Evolutionary conservation across 2,329 filamentous ascomycete genomes (phyloP).

Genomic region (Colletotrichum plurivorum): DNA sequence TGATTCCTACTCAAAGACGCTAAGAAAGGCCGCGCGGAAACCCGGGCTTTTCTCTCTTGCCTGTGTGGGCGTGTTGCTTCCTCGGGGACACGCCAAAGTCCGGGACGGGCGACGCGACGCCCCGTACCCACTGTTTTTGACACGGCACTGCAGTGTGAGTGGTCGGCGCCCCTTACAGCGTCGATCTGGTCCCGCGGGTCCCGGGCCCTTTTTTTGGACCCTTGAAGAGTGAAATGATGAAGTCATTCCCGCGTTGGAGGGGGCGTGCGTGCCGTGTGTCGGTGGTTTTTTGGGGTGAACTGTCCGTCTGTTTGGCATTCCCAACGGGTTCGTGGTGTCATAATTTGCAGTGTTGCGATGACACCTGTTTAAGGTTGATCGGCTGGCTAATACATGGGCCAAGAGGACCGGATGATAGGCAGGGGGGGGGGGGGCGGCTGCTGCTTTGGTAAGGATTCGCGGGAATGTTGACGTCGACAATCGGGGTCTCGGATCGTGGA

Average conservation of each 20-base stretch:
- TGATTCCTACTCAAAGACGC: neutral
- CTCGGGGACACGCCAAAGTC: conserved; percentile 36
- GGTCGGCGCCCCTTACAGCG: neutral
- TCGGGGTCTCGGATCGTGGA: conserved; percentile 4
- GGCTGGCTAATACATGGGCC: too few species aligned
- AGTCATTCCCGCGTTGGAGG: conserved; percentile 3
- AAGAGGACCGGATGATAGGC: too few species aligned
- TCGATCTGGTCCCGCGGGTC: conserved; percentile 9
- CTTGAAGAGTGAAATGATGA: conserved; percentile 8
- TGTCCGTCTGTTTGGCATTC: neutral
- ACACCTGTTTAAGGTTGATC: neutral
- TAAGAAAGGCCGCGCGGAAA: neutral
- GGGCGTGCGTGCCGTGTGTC: neutral
- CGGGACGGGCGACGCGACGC: conserved; percentile 1
- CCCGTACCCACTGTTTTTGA: neutral
- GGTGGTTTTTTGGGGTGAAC: neutral
- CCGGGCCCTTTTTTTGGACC: conserved; percentile 10
- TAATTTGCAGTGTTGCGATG: neutral
- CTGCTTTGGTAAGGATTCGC: neutral
- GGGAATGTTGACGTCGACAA: neutral
- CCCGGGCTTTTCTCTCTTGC: neutral
- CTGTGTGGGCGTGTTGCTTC: too few species aligned
- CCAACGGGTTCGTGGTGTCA: neutral
- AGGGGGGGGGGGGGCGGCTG: neutral
- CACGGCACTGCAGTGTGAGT: neutral